Base-by-base conservation (phyloP, 1,284 basidiomycete genomes). In the Sanguinoderma infundibulare region DNA sequence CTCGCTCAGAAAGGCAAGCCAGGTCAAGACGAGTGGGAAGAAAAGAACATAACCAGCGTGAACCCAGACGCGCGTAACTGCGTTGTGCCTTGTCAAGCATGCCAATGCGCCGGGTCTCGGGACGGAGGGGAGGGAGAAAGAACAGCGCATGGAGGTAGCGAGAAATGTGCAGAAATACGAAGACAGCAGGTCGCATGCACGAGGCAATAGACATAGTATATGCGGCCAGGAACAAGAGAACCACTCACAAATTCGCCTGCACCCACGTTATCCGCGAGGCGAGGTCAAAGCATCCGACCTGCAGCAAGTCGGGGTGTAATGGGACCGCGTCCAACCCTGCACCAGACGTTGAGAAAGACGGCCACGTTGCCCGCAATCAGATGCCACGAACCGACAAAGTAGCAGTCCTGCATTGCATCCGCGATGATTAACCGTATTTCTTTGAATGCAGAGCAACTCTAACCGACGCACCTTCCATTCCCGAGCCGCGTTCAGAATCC, bases 321-420 rank as follows among this genome's bases (percentile, higher is more conserved):
- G 88, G 86, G 0, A 89, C 87, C 46, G 90, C 75, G 66, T 91
- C 89, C 50, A 91, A 70, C n/a, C 88, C 88, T 86, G 71, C 35
- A 50, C n/a, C 35, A 20, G 17, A 55, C 51, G 14, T 63, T 61
- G 20, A 47, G 47, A 42, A 55, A 38, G 17, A 14, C 53, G 53
- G 5, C 24, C n/a, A 4, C 30, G 7, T 47, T 53, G 15, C 38
- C 35, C 12, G 34, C 5, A 49, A 32, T 26, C 35, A 22, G n/a
- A 20, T 22, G 20, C 15, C 8, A 71, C 82, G 44, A 67, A 86
- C 87, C 87, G 63, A 87, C 83, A 68, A 89, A 89, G 57, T 84
- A 80, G 57, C 80, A 80, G 26, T 83, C 70, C 83, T 79, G 60
- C 28, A 28, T 10, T 32, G 7, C 47, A 15, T 15, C 53, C 28